A percentile compares a stretch with the other conserved stretches of the same genome.
Conservation (phyloP, 768 basidiomycete species). For the Pisolithus tinctorius region DNA sequence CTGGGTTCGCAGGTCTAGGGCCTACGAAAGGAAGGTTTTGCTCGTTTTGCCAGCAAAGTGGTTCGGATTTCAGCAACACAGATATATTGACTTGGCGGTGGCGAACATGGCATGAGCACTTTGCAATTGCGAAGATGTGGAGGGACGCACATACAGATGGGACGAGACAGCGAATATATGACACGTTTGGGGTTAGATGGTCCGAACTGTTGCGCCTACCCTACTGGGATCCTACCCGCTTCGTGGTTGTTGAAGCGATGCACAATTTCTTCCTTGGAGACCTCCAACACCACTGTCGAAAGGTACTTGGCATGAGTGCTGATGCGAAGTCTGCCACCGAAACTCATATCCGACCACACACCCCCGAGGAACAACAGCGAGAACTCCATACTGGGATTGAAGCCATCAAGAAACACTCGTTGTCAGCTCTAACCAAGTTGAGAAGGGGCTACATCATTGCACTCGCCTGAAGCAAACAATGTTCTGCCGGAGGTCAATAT, state of each 20-base stretch:
- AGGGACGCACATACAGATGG: slow-evolving; percentile 10
- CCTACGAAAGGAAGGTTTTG: slow-evolving; percentile 13
- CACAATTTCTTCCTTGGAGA: too few species aligned
- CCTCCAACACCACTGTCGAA: too few species aligned
- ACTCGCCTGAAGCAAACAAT: too few species aligned
- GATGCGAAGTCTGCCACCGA: too few species aligned
- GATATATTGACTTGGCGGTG: slow-evolving; percentile 13
- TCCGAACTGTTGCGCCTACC: slow-evolving; percentile 25
- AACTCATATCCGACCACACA: too few species aligned
- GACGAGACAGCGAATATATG: slow-evolving; percentile 3
- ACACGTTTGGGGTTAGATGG: slow-evolving; percentile 22
- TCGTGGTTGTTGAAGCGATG: slow-evolving; percentile 29
- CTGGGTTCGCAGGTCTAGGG: slow-evolving; percentile 13
- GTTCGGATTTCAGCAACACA: slow-evolving; percentile 14
- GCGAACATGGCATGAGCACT: slow-evolving; percentile 10
- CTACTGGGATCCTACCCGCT: slow-evolving; percentile 28
- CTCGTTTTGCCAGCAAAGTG: slow-evolving; percentile 15
- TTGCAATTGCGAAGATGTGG: slow-evolving; percentile 12
- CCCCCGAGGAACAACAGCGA: too few species aligned
- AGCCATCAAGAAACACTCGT: too few species aligned
- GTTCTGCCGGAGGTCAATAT: too few species aligned
- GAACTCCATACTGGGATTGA: too few species aligned
- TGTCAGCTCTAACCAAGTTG: too few species aligned
- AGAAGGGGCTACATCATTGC: too few species aligned
- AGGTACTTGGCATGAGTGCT: too few species aligned